phyloP scores from a whole-genome alignment of 1,139 yeast genomes.

The Lodderomyces orthopsilosis region DNA sequence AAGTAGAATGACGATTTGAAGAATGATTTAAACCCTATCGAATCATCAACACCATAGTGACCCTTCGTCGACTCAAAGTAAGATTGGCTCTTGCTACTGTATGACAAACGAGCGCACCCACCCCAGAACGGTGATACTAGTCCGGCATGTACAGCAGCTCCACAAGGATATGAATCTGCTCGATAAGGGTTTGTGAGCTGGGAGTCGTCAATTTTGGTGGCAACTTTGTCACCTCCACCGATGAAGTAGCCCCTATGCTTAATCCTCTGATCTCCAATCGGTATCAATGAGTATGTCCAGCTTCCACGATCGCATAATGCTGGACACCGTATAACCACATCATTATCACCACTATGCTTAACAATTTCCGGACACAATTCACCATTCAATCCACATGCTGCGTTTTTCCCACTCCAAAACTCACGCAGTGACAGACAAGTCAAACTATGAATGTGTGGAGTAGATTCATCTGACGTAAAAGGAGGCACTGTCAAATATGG shows the following conservation, averaged over 20 bases:
- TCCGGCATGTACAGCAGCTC: conserved; percentile 88
- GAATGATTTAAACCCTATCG: conserved; percentile 64
- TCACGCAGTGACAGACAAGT: conserved; percentile 37
- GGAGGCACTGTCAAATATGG: conserved; percentile 44
- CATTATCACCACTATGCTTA: conserved; percentile 17
- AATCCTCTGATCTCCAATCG: conserved; percentile 67
- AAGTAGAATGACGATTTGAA: conserved; percentile 76
- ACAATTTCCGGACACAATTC: conserved; percentile 46
- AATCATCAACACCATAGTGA: conserved; percentile 47
- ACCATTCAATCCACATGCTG: conserved; percentile 73
- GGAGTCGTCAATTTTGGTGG: conserved; percentile 15
- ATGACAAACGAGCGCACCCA: conserved; percentile 72
- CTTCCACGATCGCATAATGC: conserved; percentile 81
- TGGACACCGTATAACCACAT: conserved; percentile 73
- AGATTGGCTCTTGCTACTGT: conserved; percentile 51
- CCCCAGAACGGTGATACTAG: conserved; percentile 69
- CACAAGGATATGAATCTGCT: conserved; percentile 88
- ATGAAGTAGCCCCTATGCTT: conserved; percentile 72
- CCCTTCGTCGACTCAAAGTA: conserved; percentile 49
- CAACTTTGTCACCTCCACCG: conserved; percentile 60
- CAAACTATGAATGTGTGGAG: conserved; percentile 26
- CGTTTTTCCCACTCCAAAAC: conserved; percentile 75
- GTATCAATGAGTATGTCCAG: conserved; percentile 72
- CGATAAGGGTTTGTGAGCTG: conserved; percentile 61
- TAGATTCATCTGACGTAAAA: conserved; percentile 16